Base-by-base conservation (phyloP, 164 flowering plant genomes). In the Saururus chinensis region DNA sequence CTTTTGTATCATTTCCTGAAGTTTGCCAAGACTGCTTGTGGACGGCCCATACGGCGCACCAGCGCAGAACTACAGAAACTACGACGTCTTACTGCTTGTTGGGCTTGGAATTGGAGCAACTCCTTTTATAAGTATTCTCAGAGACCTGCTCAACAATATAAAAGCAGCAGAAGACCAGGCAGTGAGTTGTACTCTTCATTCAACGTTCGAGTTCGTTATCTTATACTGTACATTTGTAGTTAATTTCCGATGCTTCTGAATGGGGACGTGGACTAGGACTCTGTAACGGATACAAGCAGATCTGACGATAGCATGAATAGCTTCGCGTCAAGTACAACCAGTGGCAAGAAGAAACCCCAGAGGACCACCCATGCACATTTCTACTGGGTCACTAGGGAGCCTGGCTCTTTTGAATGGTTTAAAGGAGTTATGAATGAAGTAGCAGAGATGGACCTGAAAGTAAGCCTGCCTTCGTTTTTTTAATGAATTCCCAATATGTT, bases 41-140 rank as follows among this genome's bases (percentile, higher is more conserved):
- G 99, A 95, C 75, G 99, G 99, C n/a, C 99, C 96, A 25, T 95
- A 90, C 60, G 99, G 97, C 8, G 96, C 97, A 58, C 95, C 99
- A 19, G 99, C 99, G 45, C 99, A 95, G 63, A 91, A 90, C 66
- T 90, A 87, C 73, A 60, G 67, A 58, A 90, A 84, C 67, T 90
- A 90, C 41, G 97, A 95, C 63, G 95, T 95, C 19, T 62, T 95
- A 69, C 92, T 95, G 19, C 88, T 95, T 0, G 93, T 95, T 11
- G 99, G 99, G 30, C 87, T 90, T 4, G 99, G 99, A 57, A 95
- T 90, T 53, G 97, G 99, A 64, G 99, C 99, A 19, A 95, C 99
- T 0, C 99, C 99, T 72, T 95, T 90, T 48, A 82, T 95, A 70
- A 95, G 99, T 79, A 90, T 95, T 60, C 89, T 95, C 20, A 80